A percentile compares a stretch with the other conserved stretches of the same genome.
These are phyloP conservation scores for Ogataea paraovalis DNA, from an alignment of 805 yeast species.

Conservation along the genomic window DNA sequence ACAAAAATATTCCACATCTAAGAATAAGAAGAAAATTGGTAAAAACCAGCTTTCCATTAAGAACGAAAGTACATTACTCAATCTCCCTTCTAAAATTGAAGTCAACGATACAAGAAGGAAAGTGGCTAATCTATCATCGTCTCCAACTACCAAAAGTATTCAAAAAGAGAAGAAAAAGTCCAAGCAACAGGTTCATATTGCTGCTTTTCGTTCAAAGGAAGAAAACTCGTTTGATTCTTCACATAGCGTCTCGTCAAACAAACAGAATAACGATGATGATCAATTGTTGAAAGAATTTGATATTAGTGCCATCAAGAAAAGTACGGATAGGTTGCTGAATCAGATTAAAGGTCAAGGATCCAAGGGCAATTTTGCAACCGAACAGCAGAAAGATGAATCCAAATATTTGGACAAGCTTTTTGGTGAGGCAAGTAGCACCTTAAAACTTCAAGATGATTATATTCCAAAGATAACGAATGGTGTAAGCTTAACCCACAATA, in stretches of 20 bases:
- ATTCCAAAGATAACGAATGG: background rate
- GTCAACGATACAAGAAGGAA: background rate
- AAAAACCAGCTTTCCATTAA: background rate
- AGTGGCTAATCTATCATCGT: background rate
- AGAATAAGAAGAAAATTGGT: background rate
- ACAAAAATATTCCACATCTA: background rate
- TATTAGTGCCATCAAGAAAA: conserved; percentile 25
- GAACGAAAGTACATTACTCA: background rate
- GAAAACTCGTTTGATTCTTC: no score
- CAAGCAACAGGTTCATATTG: background rate
- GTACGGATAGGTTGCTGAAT: conserved; percentile 30
- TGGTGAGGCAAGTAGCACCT: conserved; percentile 14
- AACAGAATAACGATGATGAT: background rate
- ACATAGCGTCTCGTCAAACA: no score
- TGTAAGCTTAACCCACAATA: conserved; percentile 2
- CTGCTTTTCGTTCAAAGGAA: background rate
- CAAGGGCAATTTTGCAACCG: conserved; percentile 6
- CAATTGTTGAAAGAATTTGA: conserved; percentile 26
- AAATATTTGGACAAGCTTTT: conserved; percentile 18
- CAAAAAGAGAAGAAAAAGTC: background rate
- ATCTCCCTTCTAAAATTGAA: background rate
- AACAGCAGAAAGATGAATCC: background rate
- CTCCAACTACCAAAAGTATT: background rate
- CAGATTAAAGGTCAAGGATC: conserved; percentile 16
- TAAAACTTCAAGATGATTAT: background rate